phyloP scores from a whole-genome alignment of 192 early-diverging fungal species.

The Backusella macrospora region DNA sequence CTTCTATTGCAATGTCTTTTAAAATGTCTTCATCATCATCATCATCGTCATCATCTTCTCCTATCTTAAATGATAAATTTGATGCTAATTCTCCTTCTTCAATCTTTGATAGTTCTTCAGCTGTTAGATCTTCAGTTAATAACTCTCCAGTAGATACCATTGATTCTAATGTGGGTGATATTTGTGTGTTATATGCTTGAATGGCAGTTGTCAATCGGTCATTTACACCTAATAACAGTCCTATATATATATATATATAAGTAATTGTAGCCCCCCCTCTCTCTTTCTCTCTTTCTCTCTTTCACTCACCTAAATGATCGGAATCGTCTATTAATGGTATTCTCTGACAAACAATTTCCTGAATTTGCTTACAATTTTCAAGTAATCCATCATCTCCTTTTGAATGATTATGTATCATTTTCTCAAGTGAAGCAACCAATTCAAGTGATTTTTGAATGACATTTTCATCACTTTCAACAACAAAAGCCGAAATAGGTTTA shows the following conservation, averaged over 20 bases:
- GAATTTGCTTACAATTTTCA: constrained; percentile 21
- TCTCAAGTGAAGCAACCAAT: neutral
- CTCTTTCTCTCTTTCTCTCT: neutral
- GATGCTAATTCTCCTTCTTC: neutral
- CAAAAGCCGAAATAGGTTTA: neutral
- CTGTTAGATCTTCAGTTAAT: too few relatives aligned
- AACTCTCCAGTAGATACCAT: too few relatives aligned
- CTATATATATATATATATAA: neutral
- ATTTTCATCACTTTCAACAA: neutral
- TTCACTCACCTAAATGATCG: constrained; percentile 23
- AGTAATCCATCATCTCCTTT: neutral
- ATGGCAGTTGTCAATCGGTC: constrained; percentile 25
- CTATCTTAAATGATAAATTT: constrained; percentile 32
- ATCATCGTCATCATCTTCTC: constrained; percentile 31
- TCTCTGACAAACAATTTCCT: constrained; percentile 20
- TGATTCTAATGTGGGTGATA: neutral
- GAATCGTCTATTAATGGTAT: constrained; percentile 21
- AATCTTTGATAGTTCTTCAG: neutral
- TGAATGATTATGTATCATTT: neutral
- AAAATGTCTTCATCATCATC: constrained; percentile 32
- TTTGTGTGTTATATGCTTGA: neutral
- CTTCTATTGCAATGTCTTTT: neutral
- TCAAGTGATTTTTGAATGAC: constrained; percentile 17
- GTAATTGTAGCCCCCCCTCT: too few relatives aligned
- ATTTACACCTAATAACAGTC: constrained; percentile 28